These are phyloP conservation scores for Dactylellina cionopaga DNA, from an alignment of 2,329 filamentous ascomycete genomes.

Conservation along the genomic window DNA sequence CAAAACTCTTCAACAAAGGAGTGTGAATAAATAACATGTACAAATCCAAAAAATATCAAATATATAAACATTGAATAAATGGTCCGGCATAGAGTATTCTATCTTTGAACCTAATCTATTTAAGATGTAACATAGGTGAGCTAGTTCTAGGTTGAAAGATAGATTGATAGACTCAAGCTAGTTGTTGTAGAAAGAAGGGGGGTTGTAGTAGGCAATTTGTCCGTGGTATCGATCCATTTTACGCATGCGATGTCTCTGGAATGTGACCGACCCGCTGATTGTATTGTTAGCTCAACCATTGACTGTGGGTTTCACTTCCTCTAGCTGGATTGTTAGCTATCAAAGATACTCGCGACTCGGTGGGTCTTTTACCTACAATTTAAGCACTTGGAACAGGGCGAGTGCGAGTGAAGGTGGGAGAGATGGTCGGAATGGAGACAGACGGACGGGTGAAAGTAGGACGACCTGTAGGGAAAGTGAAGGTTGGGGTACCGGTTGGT, in stretches of 20 bases:
- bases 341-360: neutral
- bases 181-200: neutral
- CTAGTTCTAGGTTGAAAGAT: neutral
- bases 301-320: no score
- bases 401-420: conserved; percentile 14
- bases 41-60: neutral
- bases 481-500: conserved; percentile 4
- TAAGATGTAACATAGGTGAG: neutral
- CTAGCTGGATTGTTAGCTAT: neutral
- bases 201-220: neutral
- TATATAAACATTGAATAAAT: neutral
- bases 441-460: conserved; percentile 4
- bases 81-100: neutral
- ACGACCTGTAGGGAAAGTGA: conserved; percentile 1
- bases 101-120: neutral
- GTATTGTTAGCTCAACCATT: no score
- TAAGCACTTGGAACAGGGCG: conserved; percentile 23
- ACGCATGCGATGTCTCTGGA: no score
- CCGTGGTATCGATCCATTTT: no score
- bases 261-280: no score
- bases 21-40: neutral
- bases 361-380: no score
- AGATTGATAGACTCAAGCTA: neutral
- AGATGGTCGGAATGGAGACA: neutral
- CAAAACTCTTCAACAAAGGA: neutral